These are phyloP conservation scores for Cryphonectria nitschkei DNA, from an alignment of 2,329 filamentous ascomycete species.

Conservation along the genomic window DNA sequence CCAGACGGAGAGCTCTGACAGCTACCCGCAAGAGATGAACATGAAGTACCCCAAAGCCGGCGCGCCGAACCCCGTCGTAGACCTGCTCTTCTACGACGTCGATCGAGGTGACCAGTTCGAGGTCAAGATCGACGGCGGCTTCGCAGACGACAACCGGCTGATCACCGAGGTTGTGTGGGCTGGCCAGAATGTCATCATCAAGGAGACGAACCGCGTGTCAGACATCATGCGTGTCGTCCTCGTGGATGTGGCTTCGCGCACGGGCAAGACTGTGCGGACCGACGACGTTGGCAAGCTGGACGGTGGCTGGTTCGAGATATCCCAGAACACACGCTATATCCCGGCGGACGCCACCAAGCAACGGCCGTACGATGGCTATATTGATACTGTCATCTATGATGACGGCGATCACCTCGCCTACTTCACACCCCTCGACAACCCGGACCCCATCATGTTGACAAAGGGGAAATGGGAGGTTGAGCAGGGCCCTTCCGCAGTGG, in stretches of 20 bases:
- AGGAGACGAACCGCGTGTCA: constrained; percentile 92
- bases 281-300: constrained; percentile 84
- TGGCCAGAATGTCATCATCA: constrained; percentile 80
- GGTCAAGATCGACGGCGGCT: constrained; percentile 77
- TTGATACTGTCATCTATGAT: constrained; percentile 86
- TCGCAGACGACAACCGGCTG: constrained; percentile 78
- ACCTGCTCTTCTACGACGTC: constrained; percentile 87
- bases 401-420: constrained; percentile 92
- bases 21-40: constrained; percentile 84
- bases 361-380: constrained; percentile 82
- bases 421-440: constrained; percentile 84
- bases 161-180: constrained; percentile 96
- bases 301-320: constrained; percentile 96
- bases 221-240: constrained; percentile 87
- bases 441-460: constrained; percentile 83
- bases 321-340: constrained; percentile 81
- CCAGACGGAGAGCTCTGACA: constrained; percentile 73
- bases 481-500: constrained; percentile 79
- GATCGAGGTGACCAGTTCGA: constrained; percentile 76
- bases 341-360: constrained; percentile 80
- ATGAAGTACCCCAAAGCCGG: constrained; percentile 99
- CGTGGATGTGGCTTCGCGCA: constrained; percentile 74
- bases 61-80: constrained; percentile 87
- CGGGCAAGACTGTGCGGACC: constrained; percentile 77
- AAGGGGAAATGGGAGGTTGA: constrained; percentile 92